A percentile compares a stretch with the other conserved stretches of the same genome.
These are phyloP conservation scores for Kalmusia sp. DNA, from an alignment of 2,329 filamentous ascomycete genomes.

Conservation along the genomic window DNA sequence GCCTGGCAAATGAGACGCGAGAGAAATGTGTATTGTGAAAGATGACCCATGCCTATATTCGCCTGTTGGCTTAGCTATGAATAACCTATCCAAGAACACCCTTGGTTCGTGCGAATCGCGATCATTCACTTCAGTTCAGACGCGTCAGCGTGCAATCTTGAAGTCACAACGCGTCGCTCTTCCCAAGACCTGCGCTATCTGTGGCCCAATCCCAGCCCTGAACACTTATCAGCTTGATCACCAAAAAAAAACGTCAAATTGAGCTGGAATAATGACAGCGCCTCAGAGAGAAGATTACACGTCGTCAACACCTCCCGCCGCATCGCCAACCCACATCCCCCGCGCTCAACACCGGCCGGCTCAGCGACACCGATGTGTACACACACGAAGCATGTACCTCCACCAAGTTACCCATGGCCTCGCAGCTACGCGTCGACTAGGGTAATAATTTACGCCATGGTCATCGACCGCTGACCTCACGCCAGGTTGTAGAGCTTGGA, in stretches of 20 bases:
- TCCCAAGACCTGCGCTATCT: no score
- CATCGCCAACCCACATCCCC: background rate
- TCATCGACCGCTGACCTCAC: conserved; percentile 9
- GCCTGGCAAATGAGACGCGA: no score
- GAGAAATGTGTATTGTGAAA: no score
- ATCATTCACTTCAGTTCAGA: no score
- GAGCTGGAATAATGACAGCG: background rate
- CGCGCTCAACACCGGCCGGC: background rate
- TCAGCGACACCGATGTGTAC: conserved; percentile 4
- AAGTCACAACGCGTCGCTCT: no score
- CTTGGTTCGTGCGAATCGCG: no score
- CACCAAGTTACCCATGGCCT: conserved; percentile 8
- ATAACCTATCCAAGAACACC: no score
- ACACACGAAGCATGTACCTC: conserved; percentile 1
- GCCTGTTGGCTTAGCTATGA: no score
- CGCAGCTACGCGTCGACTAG: conserved; percentile 8
- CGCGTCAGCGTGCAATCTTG: no score
- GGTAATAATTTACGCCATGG: conserved; percentile 6
- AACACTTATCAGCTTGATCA: no score
- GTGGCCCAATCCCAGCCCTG: no score
- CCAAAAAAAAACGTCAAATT: background rate
- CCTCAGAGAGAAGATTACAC: conserved; percentile 10
- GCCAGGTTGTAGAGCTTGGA: conserved; percentile 6
- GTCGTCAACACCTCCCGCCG: conserved; percentile 4
- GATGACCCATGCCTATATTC: no score